Evolutionary conservation across 1,284 basidiomycete species (phyloP).

Genomic region (Ganoderma meredithae): DNA sequence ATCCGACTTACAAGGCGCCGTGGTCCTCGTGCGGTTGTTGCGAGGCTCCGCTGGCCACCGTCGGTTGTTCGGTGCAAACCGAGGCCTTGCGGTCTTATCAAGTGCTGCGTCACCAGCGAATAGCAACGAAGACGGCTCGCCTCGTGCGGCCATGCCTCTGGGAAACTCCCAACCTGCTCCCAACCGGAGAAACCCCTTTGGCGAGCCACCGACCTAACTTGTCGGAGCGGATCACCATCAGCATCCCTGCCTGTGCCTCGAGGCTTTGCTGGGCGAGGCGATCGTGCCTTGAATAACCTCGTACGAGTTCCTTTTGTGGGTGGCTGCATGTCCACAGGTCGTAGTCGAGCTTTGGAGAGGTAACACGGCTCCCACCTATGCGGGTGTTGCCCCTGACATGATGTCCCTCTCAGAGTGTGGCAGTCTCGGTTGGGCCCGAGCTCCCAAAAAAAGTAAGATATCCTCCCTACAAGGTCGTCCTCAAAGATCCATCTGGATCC

Average conservation of each 20-base stretch:
- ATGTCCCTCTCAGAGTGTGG: background rate
- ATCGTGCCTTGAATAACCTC: background rate
- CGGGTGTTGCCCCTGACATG: background rate
- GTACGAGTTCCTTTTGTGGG: background rate
- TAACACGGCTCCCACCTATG: background rate
- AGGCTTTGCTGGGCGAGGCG: background rate
- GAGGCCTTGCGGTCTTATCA: background rate
- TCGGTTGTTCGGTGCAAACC: background rate
- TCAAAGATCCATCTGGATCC: background rate
- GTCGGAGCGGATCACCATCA: background rate
- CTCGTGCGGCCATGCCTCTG: background rate
- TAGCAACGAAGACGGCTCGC: background rate
- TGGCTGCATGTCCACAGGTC: background rate
- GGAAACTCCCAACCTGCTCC: conserved; percentile 1
- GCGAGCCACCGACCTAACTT: background rate
- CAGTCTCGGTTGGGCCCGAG: background rate
- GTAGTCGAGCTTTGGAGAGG: background rate
- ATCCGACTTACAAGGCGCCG: background rate
- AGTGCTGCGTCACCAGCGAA: background rate
- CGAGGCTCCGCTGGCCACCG: conserved; percentile 1
- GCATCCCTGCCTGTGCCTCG: conserved; percentile 1
- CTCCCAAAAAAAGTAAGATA: background rate
- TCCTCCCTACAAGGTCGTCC: background rate
- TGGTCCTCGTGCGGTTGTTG: conserved; percentile 14
- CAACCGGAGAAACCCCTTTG: background rate